Percentiles rank a stretch among this genome's conserved stretches.
Conservation (phyloP, 805 yeast species). For the Debaryomyces hansenii region DNA sequence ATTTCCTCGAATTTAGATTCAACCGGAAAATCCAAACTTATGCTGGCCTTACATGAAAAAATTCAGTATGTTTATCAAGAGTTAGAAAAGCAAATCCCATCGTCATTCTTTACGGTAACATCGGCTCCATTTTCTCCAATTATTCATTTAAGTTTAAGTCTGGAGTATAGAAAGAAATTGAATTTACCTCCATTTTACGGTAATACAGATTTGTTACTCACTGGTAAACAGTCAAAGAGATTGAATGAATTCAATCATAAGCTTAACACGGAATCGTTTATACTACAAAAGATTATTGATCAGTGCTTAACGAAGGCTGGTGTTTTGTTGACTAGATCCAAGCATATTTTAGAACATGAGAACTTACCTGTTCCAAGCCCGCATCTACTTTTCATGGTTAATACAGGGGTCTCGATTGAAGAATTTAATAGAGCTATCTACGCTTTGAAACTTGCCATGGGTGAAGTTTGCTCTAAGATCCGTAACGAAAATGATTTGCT, state of each 20-base stretch:
- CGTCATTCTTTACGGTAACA: constrained; percentile 46
- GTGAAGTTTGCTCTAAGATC: constrained; percentile 23
- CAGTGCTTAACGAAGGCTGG: constrained; percentile 48
- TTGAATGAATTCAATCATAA: constrained; percentile 40
- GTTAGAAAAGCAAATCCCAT: constrained; percentile 39
- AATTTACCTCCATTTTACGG: constrained; percentile 54
- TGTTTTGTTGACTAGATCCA: constrained; percentile 64
- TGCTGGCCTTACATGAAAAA: constrained; percentile 40
- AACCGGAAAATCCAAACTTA: constrained; percentile 34
- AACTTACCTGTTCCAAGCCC: constrained; percentile 54
- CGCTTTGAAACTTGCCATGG: constrained; percentile 20
- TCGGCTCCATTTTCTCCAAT: constrained; percentile 66
- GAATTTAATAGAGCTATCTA: constrained; percentile 26
- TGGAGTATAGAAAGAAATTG: constrained; percentile 43
- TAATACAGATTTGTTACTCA: constrained; percentile 41
- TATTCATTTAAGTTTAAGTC: constrained; percentile 61
- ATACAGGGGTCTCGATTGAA: constrained; percentile 22
- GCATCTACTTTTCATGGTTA: constrained; percentile 33
- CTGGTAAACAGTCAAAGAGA: constrained; percentile 45
- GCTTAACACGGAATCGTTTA: constrained; percentile 54
- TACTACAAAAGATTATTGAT: constrained; percentile 69
- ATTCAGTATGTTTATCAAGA: constrained; percentile 36
- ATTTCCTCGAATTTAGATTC: constrained; percentile 37
- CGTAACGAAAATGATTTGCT: constrained; percentile 23
- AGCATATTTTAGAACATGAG: constrained; percentile 69